Percentiles rank a stretch among this genome's conserved stretches.
Conservation (phyloP, 225 moss, liverwort and hornwort genomes). For the Bryum argenteum region DNA sequence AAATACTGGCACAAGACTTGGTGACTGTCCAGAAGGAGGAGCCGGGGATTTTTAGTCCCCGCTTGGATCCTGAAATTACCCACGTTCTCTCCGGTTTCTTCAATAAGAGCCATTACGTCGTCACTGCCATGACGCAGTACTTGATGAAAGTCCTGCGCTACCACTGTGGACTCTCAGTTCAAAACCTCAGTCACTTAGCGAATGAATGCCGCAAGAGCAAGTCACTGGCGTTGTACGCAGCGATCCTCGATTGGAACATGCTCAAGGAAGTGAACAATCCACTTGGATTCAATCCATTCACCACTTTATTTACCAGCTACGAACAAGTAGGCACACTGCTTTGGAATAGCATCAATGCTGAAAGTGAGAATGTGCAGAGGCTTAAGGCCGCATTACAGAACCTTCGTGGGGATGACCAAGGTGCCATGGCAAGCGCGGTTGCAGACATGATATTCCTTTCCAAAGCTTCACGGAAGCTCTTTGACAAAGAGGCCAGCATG, state of each 20-base stretch:
- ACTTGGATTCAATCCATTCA: constrained; percentile 49
- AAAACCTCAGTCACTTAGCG: constrained; percentile 37
- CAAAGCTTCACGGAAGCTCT: constrained; percentile 36
- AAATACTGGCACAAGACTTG: constrained; percentile 43
- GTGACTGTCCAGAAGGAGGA: constrained; percentile 38
- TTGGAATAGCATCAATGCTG: constrained; percentile 19
- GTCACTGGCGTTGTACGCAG: constrained; percentile 25
- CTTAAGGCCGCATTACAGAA: constrained; percentile 22
- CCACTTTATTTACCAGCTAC: constrained; percentile 34
- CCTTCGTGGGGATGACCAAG: constrained; percentile 23
- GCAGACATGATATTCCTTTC: constrained; percentile 42
- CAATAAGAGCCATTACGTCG: constrained; percentile 32
- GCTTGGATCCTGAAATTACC: constrained; percentile 29
- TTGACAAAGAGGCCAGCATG: constrained; percentile 18
- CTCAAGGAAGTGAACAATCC: constrained; percentile 42
- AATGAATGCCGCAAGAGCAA: constrained; percentile 22
- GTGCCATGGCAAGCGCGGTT: constrained; percentile 39
- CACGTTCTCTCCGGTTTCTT: constrained; percentile 19
- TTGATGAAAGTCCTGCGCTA: constrained; percentile 47
- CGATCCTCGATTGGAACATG: constrained; percentile 39
- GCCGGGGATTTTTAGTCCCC: constrained; percentile 33
- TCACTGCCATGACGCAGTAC: constrained; percentile 45
- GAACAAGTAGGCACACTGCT: constrained; percentile 23
- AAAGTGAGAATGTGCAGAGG: constrained; percentile 31
- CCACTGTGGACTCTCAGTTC: constrained; percentile 37